A percentile compares a stretch with the other conserved stretches of the same genome.
Evolutionary conservation across 2,329 filamentous ascomycete genomes (phyloP).

Genomic region (Trichophyton simii): DNA sequence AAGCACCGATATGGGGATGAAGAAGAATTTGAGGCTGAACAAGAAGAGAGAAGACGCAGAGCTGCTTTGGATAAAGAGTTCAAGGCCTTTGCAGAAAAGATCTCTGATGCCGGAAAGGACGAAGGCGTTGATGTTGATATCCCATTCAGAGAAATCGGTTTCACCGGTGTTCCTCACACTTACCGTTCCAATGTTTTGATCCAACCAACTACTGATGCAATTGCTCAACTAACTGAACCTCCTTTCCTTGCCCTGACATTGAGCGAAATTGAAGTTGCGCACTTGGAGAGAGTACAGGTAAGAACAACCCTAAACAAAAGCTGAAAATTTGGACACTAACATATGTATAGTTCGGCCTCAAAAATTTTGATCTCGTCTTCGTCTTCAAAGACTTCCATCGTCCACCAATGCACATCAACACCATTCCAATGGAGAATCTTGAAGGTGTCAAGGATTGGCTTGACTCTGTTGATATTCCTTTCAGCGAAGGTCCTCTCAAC

Average conservation of each 20-base stretch:
- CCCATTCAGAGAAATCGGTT: conserved; percentile 89
- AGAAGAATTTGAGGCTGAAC: conserved; percentile 96
- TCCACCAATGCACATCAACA: conserved; percentile 90
- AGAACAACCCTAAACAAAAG: conserved; percentile 14
- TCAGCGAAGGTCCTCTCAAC: conserved; percentile 87
- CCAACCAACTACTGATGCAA: conserved; percentile 89
- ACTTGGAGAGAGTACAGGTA: conserved; percentile 77
- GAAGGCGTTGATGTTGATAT: conserved; percentile 90
- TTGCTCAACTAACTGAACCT: conserved; percentile 92
- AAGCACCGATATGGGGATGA: conserved; percentile 97
- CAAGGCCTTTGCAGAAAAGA: conserved; percentile 93
- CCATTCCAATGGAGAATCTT: conserved; percentile 87
- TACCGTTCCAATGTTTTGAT: conserved; percentile 80
- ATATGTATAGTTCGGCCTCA: conserved; percentile 62
- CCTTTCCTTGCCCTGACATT: conserved; percentile 94
- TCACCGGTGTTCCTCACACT: conserved; percentile 80
- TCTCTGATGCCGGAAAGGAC: conserved; percentile 84
- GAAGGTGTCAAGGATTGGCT: conserved; percentile 97
- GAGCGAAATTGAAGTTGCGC: conserved; percentile 89
- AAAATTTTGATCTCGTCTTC: conserved; percentile 98
- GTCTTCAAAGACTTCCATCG: conserved; percentile 95
- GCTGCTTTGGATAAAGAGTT: conserved; percentile 92
- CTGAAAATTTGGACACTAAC: background rate
- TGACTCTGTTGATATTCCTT: conserved; percentile 89
- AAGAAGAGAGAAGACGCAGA: conserved; percentile 83